A percentile compares a stretch with the other conserved stretches of the same genome.
These are phyloP conservation scores for Suaeda aralocaspica DNA, from an alignment of 148 eudicot genomes.

Conservation along the genomic window DNA sequence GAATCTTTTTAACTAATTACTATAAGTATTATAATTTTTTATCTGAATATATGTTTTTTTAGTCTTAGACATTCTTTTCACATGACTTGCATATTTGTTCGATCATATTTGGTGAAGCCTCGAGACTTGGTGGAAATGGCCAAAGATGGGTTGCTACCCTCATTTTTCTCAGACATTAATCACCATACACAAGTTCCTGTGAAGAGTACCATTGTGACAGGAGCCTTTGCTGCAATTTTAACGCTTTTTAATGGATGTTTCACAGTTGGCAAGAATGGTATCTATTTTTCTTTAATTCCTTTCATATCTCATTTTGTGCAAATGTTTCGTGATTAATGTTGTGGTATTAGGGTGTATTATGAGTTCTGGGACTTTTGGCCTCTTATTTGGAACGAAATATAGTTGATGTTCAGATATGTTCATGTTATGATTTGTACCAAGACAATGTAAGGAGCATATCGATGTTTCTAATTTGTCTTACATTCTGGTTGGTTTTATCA, in stretches of 20 bases:
- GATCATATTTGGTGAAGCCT: constrained; percentile 50
- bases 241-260: constrained; percentile 93
- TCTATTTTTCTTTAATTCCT: constrained; percentile 16
- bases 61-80: not conserved
- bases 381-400: no score
- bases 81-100: constrained; percentile 9
- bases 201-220: constrained; percentile 77
- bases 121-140: constrained; percentile 98
- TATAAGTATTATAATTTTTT: not conserved
- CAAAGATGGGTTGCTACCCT: constrained; percentile 89
- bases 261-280: constrained; percentile 95
- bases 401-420: no score
- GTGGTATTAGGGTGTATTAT: no score
- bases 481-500: no score
- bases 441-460: no score
- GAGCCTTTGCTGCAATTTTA: constrained; percentile 62
- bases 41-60: not conserved
- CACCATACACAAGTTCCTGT: constrained; percentile 76
- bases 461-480: no score
- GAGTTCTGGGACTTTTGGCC: no score
- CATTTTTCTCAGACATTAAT: constrained; percentile 89
- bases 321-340: no score
- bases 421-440: no score
- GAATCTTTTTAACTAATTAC: not conserved
- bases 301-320: no score